A percentile compares a stretch with the other conserved stretches of the same genome.
phyloP scores from a whole-genome alignment of 345 rosid species.

The Passiflora organensis region DNA sequence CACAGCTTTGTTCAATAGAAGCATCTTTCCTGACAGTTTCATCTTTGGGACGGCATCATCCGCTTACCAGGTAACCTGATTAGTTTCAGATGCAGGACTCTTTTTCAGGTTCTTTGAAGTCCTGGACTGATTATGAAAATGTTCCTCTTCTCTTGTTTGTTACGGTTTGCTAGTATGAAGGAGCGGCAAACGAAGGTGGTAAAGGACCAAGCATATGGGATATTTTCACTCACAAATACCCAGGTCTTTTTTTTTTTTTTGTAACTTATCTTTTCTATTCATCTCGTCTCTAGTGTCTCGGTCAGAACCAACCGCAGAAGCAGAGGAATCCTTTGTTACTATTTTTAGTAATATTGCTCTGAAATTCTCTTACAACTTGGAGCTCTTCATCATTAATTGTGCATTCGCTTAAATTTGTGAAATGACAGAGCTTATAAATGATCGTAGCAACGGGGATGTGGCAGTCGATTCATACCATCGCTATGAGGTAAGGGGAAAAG shows the following conservation, averaged over 20 bases:
- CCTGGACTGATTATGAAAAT: background rate
- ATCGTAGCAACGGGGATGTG: constrained; percentile 15
- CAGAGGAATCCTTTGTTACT: too few species aligned
- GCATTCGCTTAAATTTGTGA: too few species aligned
- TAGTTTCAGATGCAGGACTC: too few species aligned
- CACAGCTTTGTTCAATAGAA: constrained; percentile 11
- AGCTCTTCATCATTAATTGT: too few species aligned
- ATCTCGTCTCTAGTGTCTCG: background rate
- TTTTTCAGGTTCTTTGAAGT: background rate
- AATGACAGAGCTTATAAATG: constrained; percentile 18
- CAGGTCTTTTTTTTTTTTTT: constrained; percentile 1
- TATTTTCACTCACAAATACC: constrained; percentile 3
- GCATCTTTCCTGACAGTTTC: constrained; percentile 12
- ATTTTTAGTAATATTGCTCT: too few species aligned
- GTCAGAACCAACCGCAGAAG: too few species aligned
- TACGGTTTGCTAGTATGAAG: constrained; percentile 22
- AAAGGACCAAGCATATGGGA: constrained; percentile 17
- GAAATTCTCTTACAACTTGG: background rate
- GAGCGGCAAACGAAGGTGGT: constrained; percentile 18
- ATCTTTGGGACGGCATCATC: constrained; percentile 20
- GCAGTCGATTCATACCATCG: constrained; percentile 37
- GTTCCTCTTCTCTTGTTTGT: background rate
- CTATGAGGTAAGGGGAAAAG: constrained; percentile 19
- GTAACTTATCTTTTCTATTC: background rate
- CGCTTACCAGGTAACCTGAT: constrained; percentile 19